Base-by-base conservation (phyloP, 768 basidiomycete species). In the Russula virescens region DNA sequence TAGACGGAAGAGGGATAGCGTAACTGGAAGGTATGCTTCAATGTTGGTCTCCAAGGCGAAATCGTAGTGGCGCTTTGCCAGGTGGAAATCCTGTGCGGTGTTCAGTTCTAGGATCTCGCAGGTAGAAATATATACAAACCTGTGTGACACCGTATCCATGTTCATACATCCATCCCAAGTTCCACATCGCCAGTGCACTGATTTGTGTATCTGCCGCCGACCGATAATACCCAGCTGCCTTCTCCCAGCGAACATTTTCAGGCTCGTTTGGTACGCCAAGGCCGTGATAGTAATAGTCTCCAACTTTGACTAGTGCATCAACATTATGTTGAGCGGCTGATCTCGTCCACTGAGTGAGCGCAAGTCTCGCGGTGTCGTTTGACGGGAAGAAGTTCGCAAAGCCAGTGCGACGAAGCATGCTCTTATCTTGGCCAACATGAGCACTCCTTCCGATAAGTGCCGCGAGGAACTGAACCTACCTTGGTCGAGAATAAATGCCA, bases 101-200 rank as follows among this genome's bases (percentile, higher is more conserved):
- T 40, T 40, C 23, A 51, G 54, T 16, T 18, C 40, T 26, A 62
- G 50, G 40, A n/a, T 2, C 38, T 21, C 10, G 21, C 3, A 47
- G 25, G 48, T 26, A n/a, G 19, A 19, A 11, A 28, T 21, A 31
- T 34, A 13, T 34, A 49, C 77, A 65, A 64, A 91, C 92, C 80
- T 90, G 88, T 26, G 89, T 85, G 0, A 98, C 91, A 2, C 97
- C 97, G 23, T 91, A 73, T 0, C 97, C 97, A 68, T 94, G 92
- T 76, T 98, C 96, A 73, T 98, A 98, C 97, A 98, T 98, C 91
- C 92, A 98, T 1, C 96, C 97, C 13, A 98, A 76, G 70, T 98
- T 97, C 94, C 94, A 98, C 87, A 97, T 92, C 1, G 97, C 94
- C 66, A 98, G 78, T 1, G 97, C 94, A 68, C 94, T 97, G 69